These are phyloP conservation scores for Centrapalus pauciflorus DNA, from an alignment of 129 eudicot genomes.

Conservation along the genomic window DNA sequence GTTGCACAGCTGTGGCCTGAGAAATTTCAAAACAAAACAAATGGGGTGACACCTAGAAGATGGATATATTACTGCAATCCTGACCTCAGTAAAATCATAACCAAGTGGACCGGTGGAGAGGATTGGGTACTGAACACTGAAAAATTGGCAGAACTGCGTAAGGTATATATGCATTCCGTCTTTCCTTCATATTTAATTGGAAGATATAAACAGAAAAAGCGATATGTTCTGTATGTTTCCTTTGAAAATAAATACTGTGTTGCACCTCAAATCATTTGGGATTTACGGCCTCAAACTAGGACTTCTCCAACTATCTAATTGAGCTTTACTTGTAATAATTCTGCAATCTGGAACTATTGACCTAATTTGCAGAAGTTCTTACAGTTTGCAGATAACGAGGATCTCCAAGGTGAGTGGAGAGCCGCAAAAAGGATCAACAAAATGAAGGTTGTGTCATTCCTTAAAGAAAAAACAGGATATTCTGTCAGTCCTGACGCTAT, in stretches of 20 bases:
- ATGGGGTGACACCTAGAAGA: constrained; percentile 97
- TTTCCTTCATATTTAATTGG: neutral
- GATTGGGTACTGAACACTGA: constrained; percentile 90
- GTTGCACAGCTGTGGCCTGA: constrained; percentile 89
- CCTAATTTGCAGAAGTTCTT: constrained; percentile 3
- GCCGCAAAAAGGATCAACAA: constrained; percentile 82
- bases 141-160: constrained; percentile 67
- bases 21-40: constrained; percentile 94
- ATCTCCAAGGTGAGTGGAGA: constrained; percentile 84
- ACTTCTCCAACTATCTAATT: neutral
- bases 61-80: constrained; percentile 96
- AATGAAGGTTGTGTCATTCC: constrained; percentile 60
- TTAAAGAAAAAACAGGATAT: constrained; percentile 86
- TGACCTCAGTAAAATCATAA: constrained; percentile 63
- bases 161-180: constrained; percentile 38
- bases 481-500: constrained; percentile 84
- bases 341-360: constrained; percentile 3
- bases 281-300: neutral
- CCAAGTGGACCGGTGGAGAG: constrained; percentile 84
- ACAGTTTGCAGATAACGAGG: constrained; percentile 85
- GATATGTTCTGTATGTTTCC: neutral
- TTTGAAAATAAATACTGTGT: neutral
- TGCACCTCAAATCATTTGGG: neutral
- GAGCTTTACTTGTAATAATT: neutral
- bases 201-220: neutral